phyloP scores from a whole-genome alignment of 139 green algal genomes.

The Spirogloea muscicola region DNA sequence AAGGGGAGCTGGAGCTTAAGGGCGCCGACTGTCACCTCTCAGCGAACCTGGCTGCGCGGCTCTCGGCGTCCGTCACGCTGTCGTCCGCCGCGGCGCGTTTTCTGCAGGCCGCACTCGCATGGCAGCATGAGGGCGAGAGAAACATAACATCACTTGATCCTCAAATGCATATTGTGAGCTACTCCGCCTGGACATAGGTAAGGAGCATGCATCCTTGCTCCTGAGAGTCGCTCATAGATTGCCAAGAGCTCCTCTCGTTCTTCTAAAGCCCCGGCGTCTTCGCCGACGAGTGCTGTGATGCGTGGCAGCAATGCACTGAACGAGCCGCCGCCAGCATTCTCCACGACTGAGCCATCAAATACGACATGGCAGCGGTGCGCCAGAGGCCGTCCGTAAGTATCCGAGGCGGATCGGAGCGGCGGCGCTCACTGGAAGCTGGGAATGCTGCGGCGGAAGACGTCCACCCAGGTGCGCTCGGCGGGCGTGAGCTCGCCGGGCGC shows the following conservation, averaged over 20 bases:
- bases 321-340: background rate
- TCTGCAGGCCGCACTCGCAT: no score
- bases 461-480: conserved; percentile 31
- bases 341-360: background rate
- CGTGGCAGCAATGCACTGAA: background rate
- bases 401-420: background rate
- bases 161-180: no score
- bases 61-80: conserved; percentile 28
- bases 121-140: background rate
- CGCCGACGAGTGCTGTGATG: no score
- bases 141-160: background rate
- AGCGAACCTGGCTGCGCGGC: conserved; percentile 25
- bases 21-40: no score
- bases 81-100: conserved; percentile 33
- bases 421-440: conserved; percentile 27
- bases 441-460: conserved; percentile 42
- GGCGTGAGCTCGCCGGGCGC: background rate
- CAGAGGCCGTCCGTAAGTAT: background rate
- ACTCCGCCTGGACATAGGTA: background rate
- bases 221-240: background rate
- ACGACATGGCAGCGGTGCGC: background rate
- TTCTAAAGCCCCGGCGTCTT: no score
- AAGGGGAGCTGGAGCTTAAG: no score
- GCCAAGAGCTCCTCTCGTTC: background rate
- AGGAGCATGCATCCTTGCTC: no score